Conservation (phyloP, 1,284 basidiomycete genomes). For the Tausonia pullulans region DNA sequence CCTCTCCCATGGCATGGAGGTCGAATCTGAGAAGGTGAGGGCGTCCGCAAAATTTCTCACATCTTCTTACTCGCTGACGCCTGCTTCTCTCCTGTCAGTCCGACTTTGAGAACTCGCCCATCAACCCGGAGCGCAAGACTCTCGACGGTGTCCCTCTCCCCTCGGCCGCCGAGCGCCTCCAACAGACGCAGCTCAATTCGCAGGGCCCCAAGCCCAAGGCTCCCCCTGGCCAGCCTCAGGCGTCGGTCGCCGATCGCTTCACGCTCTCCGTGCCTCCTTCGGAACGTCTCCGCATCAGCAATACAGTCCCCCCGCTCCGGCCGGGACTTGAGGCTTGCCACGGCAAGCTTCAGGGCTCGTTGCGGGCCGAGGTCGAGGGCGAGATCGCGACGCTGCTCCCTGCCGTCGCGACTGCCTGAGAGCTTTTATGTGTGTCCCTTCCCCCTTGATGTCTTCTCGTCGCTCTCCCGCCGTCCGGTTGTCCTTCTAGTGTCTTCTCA, state of each 20-base stretch:
- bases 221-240: conserved; percentile 31
- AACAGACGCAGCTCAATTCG: conserved; percentile 27
- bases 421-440: not conserved
- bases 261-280: conserved; percentile 32
- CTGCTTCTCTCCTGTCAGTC: not conserved
- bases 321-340: conserved; percentile 6
- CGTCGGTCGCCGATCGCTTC: conserved; percentile 28
- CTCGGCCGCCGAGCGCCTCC: conserved; percentile 20
- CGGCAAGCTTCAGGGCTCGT: not conserved
- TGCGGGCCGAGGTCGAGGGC: not conserved
- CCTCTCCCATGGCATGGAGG: conserved; percentile 62
- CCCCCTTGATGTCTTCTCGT: not conserved
- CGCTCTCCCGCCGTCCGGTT: not conserved
- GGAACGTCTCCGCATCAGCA: conserved; percentile 31
- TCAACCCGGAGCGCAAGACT: conserved; percentile 14
- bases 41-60: conserved; percentile 16
- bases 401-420: no score
- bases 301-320: conserved; percentile 25
- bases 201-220: conserved; percentile 25
- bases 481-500: not conserved
- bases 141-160: conserved; percentile 16
- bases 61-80: not conserved
- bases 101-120: conserved; percentile 11
- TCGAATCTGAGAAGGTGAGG: conserved; percentile 37
- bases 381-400: not conserved